A percentile compares a stretch with the other conserved stretches of the same genome.
Evolutionary conservation across 768 basidiomycete species (phyloP).

Genomic region (Boletus speciosus): DNA sequence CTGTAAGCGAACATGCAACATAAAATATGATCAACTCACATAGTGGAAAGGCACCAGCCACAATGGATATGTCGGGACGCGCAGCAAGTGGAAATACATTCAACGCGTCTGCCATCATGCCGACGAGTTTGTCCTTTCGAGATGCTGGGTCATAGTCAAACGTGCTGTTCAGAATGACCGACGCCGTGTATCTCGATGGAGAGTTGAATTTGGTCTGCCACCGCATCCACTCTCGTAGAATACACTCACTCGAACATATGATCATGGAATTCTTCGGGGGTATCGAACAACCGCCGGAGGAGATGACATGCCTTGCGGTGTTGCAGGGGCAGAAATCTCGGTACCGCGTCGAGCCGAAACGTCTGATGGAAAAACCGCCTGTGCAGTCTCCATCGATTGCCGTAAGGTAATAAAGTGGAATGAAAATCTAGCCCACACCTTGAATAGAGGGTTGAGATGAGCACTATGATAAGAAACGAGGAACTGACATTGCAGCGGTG

Average conservation of each 20-base stretch:
- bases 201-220: not conserved
- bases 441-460: not conserved
- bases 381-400: slow-evolving; percentile 13
- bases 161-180: not conserved
- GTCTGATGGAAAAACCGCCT: slow-evolving; percentile 15
- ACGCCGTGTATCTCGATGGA: not conserved
- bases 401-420: not conserved
- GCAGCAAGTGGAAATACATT: not conserved
- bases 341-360: not conserved
- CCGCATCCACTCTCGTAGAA: not conserved
- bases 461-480: not conserved
- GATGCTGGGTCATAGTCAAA: slow-evolving; percentile 5
- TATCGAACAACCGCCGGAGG: not conserved
- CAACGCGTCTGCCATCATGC: not conserved
- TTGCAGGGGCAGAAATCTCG: not conserved
- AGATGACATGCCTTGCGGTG: slow-evolving; percentile 4
- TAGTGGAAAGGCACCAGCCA: not conserved
- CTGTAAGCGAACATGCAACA: not conserved
- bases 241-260: slow-evolving; percentile 9
- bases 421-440: slow-evolving; percentile 3
- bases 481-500: not conserved
- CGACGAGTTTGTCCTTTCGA: slow-evolving; percentile 5
- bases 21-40: not conserved
- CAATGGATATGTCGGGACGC: not conserved
- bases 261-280: not conserved